Conservation (phyloP, 1,284 basidiomycete genomes). For the Ceratobasidium sp. region DNA sequence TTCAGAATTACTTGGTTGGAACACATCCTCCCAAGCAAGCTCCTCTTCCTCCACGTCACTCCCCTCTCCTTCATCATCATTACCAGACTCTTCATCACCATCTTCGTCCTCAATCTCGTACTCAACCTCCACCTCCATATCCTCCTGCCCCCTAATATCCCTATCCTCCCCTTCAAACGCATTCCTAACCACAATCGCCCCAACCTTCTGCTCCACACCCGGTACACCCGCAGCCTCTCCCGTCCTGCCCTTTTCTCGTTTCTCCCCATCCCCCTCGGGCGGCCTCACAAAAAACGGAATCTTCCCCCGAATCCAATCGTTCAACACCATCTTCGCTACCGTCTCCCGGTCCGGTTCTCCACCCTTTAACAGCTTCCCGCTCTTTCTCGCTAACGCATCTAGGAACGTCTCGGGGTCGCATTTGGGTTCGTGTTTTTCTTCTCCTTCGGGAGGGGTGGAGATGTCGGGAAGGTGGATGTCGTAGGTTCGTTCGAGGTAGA, state of each 20-base stretch:
- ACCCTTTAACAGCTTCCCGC: conserved; percentile 91
- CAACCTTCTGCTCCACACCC: conserved; percentile 79
- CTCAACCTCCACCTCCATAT: conserved; percentile 64
- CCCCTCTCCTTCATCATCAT: conserved; percentile 53
- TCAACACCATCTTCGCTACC: conserved; percentile 94
- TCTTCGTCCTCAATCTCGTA: conserved; percentile 51
- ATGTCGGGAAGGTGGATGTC: conserved; percentile 75
- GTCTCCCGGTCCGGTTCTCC: conserved; percentile 95
- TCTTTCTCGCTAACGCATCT: conserved; percentile 88
- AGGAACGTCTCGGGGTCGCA: conserved; percentile 87
- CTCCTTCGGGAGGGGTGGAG: conserved; percentile 60
- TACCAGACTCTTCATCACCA: conserved; percentile 51
- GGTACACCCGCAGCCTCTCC: conserved; percentile 56
- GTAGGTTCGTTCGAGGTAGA: conserved; percentile 95
- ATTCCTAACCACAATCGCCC: conserved; percentile 87
- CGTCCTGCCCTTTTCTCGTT: conserved; percentile 50
- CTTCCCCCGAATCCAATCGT: conserved; percentile 97
- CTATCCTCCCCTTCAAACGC: conserved; percentile 78
- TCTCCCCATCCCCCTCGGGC: conserved; percentile 53
- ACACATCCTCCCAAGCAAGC: conserved; percentile 65
- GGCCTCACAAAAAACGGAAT: conserved; percentile 88
- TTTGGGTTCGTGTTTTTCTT: conserved; percentile 32
- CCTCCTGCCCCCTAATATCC: conserved; percentile 51
- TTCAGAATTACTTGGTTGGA: conserved; percentile 48
- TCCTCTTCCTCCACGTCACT: conserved; percentile 54